Percentiles rank a stretch among this genome's conserved stretches.
These are phyloP conservation scores for Pythium phragmitis DNA, from an alignment of 352 stramenopile genomes.

Conservation along the genomic window DNA sequence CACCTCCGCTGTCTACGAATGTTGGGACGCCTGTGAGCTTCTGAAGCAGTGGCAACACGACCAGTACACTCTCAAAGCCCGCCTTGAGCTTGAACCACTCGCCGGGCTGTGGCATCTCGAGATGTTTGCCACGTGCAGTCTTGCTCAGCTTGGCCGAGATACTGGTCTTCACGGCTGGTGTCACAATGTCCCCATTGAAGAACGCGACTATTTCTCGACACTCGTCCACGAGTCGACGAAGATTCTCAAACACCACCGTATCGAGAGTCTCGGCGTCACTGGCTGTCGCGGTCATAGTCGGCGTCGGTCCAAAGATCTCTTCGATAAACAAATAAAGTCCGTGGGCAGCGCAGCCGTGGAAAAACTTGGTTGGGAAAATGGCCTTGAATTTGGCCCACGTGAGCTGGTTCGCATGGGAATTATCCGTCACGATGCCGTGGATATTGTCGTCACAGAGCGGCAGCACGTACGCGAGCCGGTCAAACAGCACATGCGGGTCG, in stretches of 20 bases:
- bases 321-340: conserved; percentile 28
- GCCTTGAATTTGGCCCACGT: conserved; percentile 29
- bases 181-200: conserved; percentile 5
- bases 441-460: conserved; percentile 14
- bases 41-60: conserved; percentile 13
- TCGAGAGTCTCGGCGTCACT: no score
- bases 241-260: conserved; percentile 4
- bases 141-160: neutral
- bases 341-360: conserved; percentile 33
- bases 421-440: conserved; percentile 30
- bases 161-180: neutral
- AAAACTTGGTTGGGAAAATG: conserved; percentile 27
- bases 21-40: neutral
- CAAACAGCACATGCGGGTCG: conserved; percentile 1
- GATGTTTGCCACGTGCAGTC: neutral
- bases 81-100: conserved; percentile 22
- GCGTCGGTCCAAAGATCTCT: conserved; percentile 24
- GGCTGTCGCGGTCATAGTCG: neutral
- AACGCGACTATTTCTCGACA: conserved; percentile 25
- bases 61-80: conserved; percentile 23
- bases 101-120: conserved; percentile 15
- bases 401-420: conserved; percentile 19
- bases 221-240: conserved; percentile 20
- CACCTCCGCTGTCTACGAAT: conserved; percentile 8
- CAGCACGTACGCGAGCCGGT: conserved; percentile 4